Percentiles rank a stretch among this genome's conserved stretches.
phyloP scores from a whole-genome alignment of 2,329 filamentous ascomycete genomes.

The Xylariaceae sp. region DNA sequence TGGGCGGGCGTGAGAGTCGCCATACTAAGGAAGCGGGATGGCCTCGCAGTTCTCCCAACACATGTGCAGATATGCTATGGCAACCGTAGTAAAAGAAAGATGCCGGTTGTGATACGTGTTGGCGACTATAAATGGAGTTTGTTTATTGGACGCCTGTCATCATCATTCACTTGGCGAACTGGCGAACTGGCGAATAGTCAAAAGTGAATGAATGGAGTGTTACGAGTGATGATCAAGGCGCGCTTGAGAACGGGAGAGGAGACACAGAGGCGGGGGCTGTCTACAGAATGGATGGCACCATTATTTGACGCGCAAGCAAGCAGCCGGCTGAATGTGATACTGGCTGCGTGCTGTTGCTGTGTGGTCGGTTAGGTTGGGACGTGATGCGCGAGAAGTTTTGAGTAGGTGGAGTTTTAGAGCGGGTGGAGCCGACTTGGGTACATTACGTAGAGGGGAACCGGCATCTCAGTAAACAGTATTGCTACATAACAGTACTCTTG shows the following conservation, averaged over 20 bases:
- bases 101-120: not conserved
- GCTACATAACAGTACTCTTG: not conserved
- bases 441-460: not conserved
- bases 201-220: not conserved
- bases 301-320: conserved; percentile 12
- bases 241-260: not conserved
- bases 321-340: conserved; percentile 2
- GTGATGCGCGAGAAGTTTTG: conserved; percentile 19
- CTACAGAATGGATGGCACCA: conserved; percentile 12
- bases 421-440: conserved; percentile 7
- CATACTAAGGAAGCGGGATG: conserved; percentile 24
- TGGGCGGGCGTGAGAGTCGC: conserved; percentile 44
- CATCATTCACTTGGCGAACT: conserved; percentile 3
- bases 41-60: conserved; percentile 12
- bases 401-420: conserved; percentile 7
- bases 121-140: conserved; percentile 1
- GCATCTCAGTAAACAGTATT: conserved; percentile 2
- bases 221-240: conserved; percentile 3
- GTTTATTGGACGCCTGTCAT: conserved; percentile 14
- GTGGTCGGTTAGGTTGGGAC: conserved; percentile 3
- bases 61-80: conserved; percentile 19
- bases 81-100: not conserved
- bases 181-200: not conserved
- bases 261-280: conserved; percentile 3
- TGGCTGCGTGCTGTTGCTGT: conserved; percentile 7